These are phyloP conservation scores for Populus deltoides DNA, from an alignment of 345 rosid genomes.

Conservation along the genomic window DNA sequence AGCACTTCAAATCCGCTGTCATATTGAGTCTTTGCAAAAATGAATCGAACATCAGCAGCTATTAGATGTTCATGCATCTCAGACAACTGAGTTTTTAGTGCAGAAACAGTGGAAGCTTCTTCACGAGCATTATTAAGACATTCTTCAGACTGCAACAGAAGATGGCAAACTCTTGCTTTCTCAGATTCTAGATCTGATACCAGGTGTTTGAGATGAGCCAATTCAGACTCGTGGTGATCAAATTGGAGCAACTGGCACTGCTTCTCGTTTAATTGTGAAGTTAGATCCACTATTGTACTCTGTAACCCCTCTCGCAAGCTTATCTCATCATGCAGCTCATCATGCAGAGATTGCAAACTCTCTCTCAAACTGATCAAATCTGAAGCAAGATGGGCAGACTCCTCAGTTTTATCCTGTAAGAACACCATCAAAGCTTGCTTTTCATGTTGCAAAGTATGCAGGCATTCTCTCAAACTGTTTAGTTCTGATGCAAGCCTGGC, in stretches of 20 bases:
- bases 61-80: constrained; percentile 53
- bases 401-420: constrained; percentile 9
- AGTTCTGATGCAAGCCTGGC: constrained; percentile 9
- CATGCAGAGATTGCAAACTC: constrained; percentile 27
- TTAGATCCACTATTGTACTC: constrained; percentile 44
- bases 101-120: constrained; percentile 43
- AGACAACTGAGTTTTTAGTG: constrained; percentile 58
- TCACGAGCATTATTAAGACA: constrained; percentile 40
- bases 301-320: constrained; percentile 42
- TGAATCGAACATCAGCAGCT: constrained; percentile 51
- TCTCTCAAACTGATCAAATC: constrained; percentile 13
- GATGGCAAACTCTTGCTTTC: constrained; percentile 41
- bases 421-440: constrained; percentile 10
- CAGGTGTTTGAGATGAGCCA: constrained; percentile 52
- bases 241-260: constrained; percentile 45
- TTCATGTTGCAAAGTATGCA: constrained; percentile 7
- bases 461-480: constrained; percentile 12
- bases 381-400: constrained; percentile 8
- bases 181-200: constrained; percentile 59
- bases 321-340: constrained; percentile 53
- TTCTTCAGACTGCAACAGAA: constrained; percentile 51
- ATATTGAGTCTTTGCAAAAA: constrained; percentile 52
- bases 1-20: constrained; percentile 45
- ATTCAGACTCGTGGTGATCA: constrained; percentile 53
- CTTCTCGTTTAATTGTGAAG: constrained; percentile 51